Evolutionary conservation across 2,329 filamentous ascomycete species (phyloP).

Genomic region (Colletotrichum sublineola): DNA sequence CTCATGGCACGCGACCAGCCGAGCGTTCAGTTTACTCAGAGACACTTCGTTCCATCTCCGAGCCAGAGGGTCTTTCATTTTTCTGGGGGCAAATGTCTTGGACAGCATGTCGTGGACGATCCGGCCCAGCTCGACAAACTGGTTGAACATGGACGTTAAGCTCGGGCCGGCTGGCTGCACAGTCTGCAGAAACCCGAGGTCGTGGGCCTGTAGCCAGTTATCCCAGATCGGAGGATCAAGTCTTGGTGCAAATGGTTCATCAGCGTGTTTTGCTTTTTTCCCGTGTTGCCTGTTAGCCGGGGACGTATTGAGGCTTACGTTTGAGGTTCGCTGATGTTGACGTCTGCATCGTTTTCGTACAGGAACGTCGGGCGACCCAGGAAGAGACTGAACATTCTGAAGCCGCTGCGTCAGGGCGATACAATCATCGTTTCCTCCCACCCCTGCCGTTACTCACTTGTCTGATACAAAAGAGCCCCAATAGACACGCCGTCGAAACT

Average conservation of each 20-base stretch:
- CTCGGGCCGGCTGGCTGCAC: slow-evolving; percentile 44
- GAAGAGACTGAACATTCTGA: slow-evolving; percentile 41
- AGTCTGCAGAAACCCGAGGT: slow-evolving; percentile 42
- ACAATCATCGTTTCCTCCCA: background rate
- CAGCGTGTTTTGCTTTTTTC: background rate
- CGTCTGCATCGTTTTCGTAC: slow-evolving; percentile 40
- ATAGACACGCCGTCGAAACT: slow-evolving; percentile 48
- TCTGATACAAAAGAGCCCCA: slow-evolving; percentile 50
- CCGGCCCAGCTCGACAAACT: slow-evolving; percentile 44
- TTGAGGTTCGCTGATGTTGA: slow-evolving; percentile 22
- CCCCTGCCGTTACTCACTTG: slow-evolving; percentile 34
- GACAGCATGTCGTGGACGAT: slow-evolving; percentile 45
- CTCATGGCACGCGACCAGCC: slow-evolving; percentile 32
- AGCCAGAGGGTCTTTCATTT: slow-evolving; percentile 12
- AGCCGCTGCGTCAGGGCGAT: background rate
- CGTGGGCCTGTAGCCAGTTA: slow-evolving; percentile 31
- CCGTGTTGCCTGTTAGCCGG: background rate
- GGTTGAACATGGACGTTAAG: slow-evolving; percentile 41
- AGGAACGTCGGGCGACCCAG: slow-evolving; percentile 42
- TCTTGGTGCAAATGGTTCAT: background rate
- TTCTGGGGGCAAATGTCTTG: slow-evolving; percentile 15
- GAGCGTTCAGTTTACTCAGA: slow-evolving; percentile 18
- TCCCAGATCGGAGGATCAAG: slow-evolving; percentile 29
- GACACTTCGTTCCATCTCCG: slow-evolving; percentile 23
- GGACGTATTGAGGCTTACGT: background rate